Base-by-base conservation (phyloP, 169 alveolate species). In the Plasmodium yoelii region DNA sequence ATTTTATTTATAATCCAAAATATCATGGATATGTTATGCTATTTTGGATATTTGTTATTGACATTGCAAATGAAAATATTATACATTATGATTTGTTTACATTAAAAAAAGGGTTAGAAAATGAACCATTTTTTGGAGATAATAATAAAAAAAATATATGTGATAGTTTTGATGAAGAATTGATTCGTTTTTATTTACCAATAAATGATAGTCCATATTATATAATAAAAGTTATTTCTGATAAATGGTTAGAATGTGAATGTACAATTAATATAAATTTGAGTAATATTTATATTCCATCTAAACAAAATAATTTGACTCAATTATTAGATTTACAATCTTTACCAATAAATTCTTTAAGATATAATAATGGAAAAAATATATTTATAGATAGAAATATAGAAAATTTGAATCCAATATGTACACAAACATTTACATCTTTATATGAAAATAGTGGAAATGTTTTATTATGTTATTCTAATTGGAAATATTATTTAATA, bases 1-100 rank as follows among this genome's bases (percentile, higher is more conserved):
- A 96, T 90, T 99, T 99, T 94, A 95, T 94, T 90, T 99, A 99
- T 99, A 99, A 73, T 90, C 92, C 39, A 68, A 93, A 68, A 75
- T 97, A 86, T 71, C 99, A 98, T 90, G 99, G 99, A 22, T 91
- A 92, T 74, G 96, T 98, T 19, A 99, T 98, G 87, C 93, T 97
- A 44, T 99, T 98, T 84, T 97, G 99, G 99, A 93, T 98, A 2
- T 88, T 98, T 15, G 99, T 99, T 0, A 98, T 98, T 93, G 99
- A 99, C 88, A 97, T 96, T 19, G 98, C 98, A 75, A 97, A 98
- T 59, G 99, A 98, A 86, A 96, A 94, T 49, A 97, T 99, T 59
- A 93, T 99, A 34, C 98, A 98, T 93, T 95, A 96, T 75, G 99
- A 98, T 93, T 87, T 91, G 59, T 97, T 98, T 91, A 88, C 95